phyloP scores from a whole-genome alignment of 2,329 filamentous ascomycete genomes.

The Colletotrichum spinosum region DNA sequence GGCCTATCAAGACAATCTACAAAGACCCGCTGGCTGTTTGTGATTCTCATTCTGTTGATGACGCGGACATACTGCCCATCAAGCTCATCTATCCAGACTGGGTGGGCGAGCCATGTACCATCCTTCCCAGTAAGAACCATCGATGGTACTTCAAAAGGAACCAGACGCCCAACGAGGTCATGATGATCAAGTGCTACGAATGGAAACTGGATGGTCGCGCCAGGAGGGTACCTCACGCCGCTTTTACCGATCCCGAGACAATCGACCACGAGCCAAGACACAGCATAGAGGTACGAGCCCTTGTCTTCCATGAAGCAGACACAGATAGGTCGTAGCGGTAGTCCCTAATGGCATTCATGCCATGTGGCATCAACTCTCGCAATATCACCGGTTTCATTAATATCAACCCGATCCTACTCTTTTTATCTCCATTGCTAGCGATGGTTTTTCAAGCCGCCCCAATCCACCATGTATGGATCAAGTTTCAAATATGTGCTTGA shows the following conservation, averaged over 20 bases:
- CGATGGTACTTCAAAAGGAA: conserved; percentile 65
- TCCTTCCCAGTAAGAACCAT: conserved; percentile 48
- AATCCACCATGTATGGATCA: too few species aligned
- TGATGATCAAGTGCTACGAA: conserved; percentile 73
- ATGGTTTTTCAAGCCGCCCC: too few species aligned
- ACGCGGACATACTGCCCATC: conserved; percentile 52
- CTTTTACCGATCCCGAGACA: conserved; percentile 16
- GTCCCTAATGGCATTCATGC: background rate
- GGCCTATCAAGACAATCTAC: conserved; percentile 58
- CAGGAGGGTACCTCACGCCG: conserved; percentile 14
- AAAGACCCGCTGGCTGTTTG: conserved; percentile 56
- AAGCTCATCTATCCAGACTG: conserved; percentile 48
- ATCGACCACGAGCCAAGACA: conserved; percentile 3
- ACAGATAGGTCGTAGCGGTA: background rate
- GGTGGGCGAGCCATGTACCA: conserved; percentile 51
- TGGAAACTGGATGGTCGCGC: conserved; percentile 44
- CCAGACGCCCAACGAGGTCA: conserved; percentile 64
- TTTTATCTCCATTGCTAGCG: too few species aligned
- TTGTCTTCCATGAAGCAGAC: conserved; percentile 15
- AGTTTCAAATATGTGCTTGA: too few species aligned
- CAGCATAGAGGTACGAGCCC: conserved; percentile 14
- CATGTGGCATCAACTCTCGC: background rate
- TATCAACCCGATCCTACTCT: too few species aligned
- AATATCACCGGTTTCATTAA: too few species aligned
- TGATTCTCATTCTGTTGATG: conserved; percentile 49